These are phyloP conservation scores for Chaetomium globosum DNA, from an alignment of 2,329 filamentous ascomycete genomes.

Conservation along the genomic window DNA sequence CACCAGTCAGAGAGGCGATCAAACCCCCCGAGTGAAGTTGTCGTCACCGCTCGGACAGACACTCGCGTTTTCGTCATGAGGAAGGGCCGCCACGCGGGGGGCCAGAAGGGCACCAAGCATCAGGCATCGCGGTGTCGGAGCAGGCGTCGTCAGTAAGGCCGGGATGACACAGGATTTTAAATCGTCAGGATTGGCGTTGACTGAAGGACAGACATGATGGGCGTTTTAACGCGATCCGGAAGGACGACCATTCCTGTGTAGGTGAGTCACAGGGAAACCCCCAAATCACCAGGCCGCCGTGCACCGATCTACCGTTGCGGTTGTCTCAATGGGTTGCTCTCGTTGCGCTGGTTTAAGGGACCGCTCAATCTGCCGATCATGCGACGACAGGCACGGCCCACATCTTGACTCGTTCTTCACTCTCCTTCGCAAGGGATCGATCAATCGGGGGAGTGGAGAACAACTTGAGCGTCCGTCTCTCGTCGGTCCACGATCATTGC, in stretches of 20 bases:
- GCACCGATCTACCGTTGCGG: not conserved
- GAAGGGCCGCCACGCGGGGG: not conserved
- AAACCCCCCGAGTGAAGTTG: not conserved
- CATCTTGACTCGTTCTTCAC: slow-evolving; percentile 1
- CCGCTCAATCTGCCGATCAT: not conserved
- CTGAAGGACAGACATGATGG: not conserved
- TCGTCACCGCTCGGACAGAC: slow-evolving; percentile 10
- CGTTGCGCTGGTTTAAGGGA: not conserved
- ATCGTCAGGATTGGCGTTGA: not conserved
- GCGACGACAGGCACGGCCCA: slow-evolving; percentile 3
- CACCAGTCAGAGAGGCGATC: not conserved
- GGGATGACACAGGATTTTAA: slow-evolving; percentile 4
- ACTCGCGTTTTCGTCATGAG: not conserved
- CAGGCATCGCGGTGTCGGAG: slow-evolving; percentile 1
- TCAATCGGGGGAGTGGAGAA: not conserved
- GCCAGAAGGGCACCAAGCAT: not conserved
- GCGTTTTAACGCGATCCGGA: slow-evolving; percentile 19
- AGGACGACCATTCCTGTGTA: not conserved
- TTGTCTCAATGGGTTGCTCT: not conserved
- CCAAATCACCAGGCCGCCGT: not conserved
- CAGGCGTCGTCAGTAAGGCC: slow-evolving; percentile 13
- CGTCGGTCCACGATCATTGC: not conserved
- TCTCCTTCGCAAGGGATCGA: not conserved
- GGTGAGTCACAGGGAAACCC: not conserved
- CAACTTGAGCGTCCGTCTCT: not conserved